These are phyloP conservation scores for Aureobasidium melanogenum DNA, from an alignment of 2,329 filamentous ascomycete species.

Conservation along the genomic window DNA sequence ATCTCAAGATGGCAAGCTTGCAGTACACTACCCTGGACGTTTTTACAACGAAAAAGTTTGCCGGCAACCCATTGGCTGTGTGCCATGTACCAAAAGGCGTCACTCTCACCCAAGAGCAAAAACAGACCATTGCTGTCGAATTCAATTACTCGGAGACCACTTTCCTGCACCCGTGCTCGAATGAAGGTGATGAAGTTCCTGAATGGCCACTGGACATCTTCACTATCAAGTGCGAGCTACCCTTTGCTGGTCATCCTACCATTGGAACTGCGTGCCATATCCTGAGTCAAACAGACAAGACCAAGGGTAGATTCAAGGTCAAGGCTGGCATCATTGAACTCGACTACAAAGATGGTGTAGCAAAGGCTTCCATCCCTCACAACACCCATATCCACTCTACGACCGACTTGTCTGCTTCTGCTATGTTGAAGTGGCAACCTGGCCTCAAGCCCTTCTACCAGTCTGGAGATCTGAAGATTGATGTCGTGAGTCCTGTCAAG, in stretches of 20 bases:
- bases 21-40: slow-evolving; percentile 36
- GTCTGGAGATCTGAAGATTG: slow-evolving; percentile 14
- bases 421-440: slow-evolving; percentile 30
- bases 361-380: slow-evolving; percentile 58
- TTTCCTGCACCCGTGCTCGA: slow-evolving; percentile 27
- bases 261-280: slow-evolving; percentile 40
- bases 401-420: slow-evolving; percentile 21
- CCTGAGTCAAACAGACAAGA: slow-evolving; percentile 12
- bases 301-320: slow-evolving; percentile 31
- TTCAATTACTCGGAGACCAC: slow-evolving; percentile 52
- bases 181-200: slow-evolving; percentile 15
- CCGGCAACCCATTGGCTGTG: slow-evolving; percentile 50
- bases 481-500: slow-evolving; percentile 49
- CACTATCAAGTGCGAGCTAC: slow-evolving; percentile 41
- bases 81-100: slow-evolving; percentile 34
- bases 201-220: slow-evolving; percentile 47
- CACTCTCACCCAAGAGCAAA: slow-evolving; percentile 37
- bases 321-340: slow-evolving; percentile 37
- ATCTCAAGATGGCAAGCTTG: slow-evolving; percentile 1
- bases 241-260: slow-evolving; percentile 51
- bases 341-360: slow-evolving; percentile 34
- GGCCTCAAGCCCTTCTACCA: slow-evolving; percentile 17
- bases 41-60: slow-evolving; percentile 40
- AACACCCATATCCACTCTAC: slow-evolving; percentile 52
- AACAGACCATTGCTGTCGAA: slow-evolving; percentile 46